Percentiles rank a stretch among this genome's conserved stretches.
These are phyloP conservation scores for Paecilomyces sp. DNA, from an alignment of 2,329 filamentous ascomycete species.

Conservation along the genomic window DNA sequence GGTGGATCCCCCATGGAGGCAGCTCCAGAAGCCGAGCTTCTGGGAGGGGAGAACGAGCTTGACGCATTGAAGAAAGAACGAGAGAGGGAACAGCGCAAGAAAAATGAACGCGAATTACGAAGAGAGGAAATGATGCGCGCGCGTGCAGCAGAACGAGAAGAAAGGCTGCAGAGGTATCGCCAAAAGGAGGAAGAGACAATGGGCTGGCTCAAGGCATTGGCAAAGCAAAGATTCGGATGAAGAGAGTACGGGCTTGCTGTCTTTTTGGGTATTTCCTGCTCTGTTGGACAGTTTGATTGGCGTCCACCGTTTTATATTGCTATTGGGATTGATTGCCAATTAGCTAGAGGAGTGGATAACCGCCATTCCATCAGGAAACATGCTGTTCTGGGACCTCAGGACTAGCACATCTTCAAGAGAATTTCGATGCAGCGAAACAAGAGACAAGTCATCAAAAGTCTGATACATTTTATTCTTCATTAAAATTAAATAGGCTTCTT, in stretches of 20 bases:
- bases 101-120: conserved; percentile 75
- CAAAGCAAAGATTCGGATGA: conserved; percentile 68
- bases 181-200: conserved; percentile 80
- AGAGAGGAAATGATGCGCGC: conserved; percentile 75
- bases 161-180: conserved; percentile 61
- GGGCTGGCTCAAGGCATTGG: conserved; percentile 70
- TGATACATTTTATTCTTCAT: background rate
- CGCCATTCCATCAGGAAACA: background rate
- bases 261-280: background rate
- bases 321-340: background rate
- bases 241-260: background rate
- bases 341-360: background rate
- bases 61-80: conserved; percentile 62
- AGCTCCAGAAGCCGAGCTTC: conserved; percentile 65
- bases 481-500: background rate
- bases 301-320: background rate
- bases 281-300: background rate
- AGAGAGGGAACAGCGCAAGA: conserved; percentile 61
- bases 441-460: background rate
- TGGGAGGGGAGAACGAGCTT: conserved; percentile 55
- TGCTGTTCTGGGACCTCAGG: background rate
- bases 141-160: conserved; percentile 70
- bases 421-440: background rate
- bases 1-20: conserved; percentile 57
- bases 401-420: background rate